Base-by-base conservation (phyloP, 2,329 filamentous ascomycete species). In the Xylaria hypoxylon region DNA sequence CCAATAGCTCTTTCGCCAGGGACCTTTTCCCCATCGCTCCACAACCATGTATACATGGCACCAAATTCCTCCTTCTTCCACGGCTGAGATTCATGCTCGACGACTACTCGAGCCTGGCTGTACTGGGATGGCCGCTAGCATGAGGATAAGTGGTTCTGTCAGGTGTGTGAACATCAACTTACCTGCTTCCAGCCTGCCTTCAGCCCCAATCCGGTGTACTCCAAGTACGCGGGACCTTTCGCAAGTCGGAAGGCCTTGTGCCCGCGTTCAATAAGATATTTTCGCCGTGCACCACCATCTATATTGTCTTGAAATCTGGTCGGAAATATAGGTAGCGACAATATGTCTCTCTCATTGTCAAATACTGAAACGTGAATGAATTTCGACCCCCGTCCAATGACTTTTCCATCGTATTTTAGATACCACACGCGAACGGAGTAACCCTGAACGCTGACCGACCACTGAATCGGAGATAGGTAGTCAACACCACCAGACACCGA, bases 251-350 rank as follows among this genome's bases (percentile, higher is more conserved):
- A 68, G 15, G 51, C 31, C 53, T 63, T 69, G 13, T 52, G 45
- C 31, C 66, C 66, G 19, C 66, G 63, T 28, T 68, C 63, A 44
- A 68, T 68, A 42, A 68, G 65, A 51, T 69, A 40, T 31, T 58
- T 68, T 44, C 64, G 51, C 19, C 64, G 47, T 10, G 42, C 28
- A 2, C 65, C 68, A 6, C 53, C 55, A 38, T 69, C 68, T 35
- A 47, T 15, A 15, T 57, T 22, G 44, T 69, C 64, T 2, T 53
- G 44, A 31, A 68, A 68, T 31, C 62, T 68, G 3, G 62, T 61
- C 17, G 68, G 68, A 31, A 69, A 69, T 38, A 69, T 17, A 47
- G 68, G 62, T 19, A 69, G 24, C 10, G 68, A 68, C 19, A 66
- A 58, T 51, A 69, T 67, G 10, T 68, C 60, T 40, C 50, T 56